Evolutionary conservation across 129 eudicot genomes (phyloP).

Genomic region (Glebionis coronaria): DNA sequence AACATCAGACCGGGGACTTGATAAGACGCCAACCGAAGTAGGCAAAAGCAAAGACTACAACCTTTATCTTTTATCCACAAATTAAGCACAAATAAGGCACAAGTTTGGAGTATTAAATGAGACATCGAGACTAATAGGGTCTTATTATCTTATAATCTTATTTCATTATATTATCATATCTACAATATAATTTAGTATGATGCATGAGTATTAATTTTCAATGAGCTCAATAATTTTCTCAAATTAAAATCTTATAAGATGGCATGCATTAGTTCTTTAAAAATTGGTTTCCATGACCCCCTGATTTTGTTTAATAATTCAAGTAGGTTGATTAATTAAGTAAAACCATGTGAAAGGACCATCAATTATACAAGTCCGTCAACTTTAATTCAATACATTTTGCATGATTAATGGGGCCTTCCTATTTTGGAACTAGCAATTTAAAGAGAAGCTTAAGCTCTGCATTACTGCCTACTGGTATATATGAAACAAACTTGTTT

Average conservation of each 20-base stretch:
- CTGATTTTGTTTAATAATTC: slow-evolving; percentile 7
- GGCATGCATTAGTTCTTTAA: neutral
- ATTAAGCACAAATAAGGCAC: too few species aligned
- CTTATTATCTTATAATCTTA: neutral
- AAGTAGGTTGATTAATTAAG: slow-evolving; percentile 21
- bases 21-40: too few species aligned
- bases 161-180: too few species aligned
- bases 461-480: too few species aligned
- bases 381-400: neutral
- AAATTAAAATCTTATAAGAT: neutral
- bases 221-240: neutral
- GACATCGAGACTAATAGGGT: neutral
- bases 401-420: neutral
- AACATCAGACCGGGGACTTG: too few species aligned
- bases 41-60: too few species aligned
- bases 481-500: too few species aligned
- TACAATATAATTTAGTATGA: neutral
- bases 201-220: slow-evolving; percentile 7
- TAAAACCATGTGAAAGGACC: slow-evolving; percentile 24
- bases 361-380: slow-evolving; percentile 15
- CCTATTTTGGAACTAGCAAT: slow-evolving; percentile 13
- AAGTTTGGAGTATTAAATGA: too few species aligned
- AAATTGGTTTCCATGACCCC: neutral
- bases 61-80: too few species aligned
- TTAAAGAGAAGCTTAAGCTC: neutral